Evolutionary conservation across 2,329 filamentous ascomycete species (phyloP).

Genomic region (Trichoderma endophyticum): DNA sequence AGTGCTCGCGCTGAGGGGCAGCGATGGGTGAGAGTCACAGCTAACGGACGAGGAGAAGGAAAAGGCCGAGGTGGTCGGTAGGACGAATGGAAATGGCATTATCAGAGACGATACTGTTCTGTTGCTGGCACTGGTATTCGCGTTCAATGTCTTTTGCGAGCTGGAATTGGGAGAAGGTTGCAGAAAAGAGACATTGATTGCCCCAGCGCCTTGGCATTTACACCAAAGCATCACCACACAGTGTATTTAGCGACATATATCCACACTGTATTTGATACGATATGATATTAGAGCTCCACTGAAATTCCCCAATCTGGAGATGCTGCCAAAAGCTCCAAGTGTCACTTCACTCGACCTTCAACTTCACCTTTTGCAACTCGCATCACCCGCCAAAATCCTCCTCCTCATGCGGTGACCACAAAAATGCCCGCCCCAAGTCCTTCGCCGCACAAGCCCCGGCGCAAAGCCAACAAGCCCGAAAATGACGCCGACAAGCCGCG

Average conservation of each 20-base stretch:
- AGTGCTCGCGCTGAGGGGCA: slow-evolving; percentile 78
- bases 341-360: slow-evolving; percentile 3
- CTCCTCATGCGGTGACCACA: slow-evolving; percentile 22
- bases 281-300: slow-evolving; percentile 21
- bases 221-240: slow-evolving; percentile 24
- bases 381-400: neutral
- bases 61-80: slow-evolving; percentile 87
- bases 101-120: slow-evolving; percentile 19
- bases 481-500: slow-evolving; percentile 38
- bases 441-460: slow-evolving; percentile 58
- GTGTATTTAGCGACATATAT: slow-evolving; percentile 7
- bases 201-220: slow-evolving; percentile 13
- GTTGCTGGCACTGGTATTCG: neutral
- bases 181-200: neutral
- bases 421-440: slow-evolving; percentile 50
- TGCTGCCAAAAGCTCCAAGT: slow-evolving; percentile 13
- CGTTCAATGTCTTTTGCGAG: neutral
- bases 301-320: slow-evolving; percentile 21
- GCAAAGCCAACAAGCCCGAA: slow-evolving; percentile 52
- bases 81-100: slow-evolving; percentile 87
- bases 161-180: neutral
- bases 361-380: neutral
- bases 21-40: slow-evolving; percentile 82
- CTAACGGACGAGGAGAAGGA: slow-evolving; percentile 74
- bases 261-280: neutral